Evolutionary conservation across 495 filamentous ascomycete species (phyloP).

Genomic region (Penicillium daleae): DNA sequence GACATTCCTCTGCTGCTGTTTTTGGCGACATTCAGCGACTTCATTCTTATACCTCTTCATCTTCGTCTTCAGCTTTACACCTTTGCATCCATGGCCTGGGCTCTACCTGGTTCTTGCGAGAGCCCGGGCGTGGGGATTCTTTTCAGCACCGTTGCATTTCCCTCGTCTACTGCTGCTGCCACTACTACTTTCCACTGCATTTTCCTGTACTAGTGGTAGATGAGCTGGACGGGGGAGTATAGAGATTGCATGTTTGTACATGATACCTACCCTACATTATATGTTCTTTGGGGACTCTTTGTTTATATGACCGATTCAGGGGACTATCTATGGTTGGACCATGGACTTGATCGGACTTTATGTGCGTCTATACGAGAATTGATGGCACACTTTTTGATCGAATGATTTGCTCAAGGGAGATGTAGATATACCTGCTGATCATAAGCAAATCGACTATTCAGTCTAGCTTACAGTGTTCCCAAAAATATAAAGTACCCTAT

Average conservation of each 20-base stretch:
- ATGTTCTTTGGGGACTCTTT: neutral
- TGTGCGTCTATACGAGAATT: constrained; percentile 27
- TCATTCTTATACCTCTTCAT: constrained; percentile 12
- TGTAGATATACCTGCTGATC: neutral
- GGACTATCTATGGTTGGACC: neutral
- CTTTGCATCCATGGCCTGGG: constrained; percentile 22
- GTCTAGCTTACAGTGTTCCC: neutral
- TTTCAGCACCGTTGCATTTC: constrained; percentile 26
- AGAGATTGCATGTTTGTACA: constrained; percentile 36
- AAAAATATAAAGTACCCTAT: neutral
- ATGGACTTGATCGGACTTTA: constrained; percentile 1
- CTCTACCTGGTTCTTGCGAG: neutral
- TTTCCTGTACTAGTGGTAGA: neutral
- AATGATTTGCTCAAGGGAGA: neutral
- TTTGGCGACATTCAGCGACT: constrained; percentile 21
- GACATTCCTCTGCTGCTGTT: constrained; percentile 12
- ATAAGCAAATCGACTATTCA: neutral
- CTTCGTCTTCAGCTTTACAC: constrained; percentile 5
- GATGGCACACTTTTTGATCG: neutral
- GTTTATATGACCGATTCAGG: constrained; percentile 1
- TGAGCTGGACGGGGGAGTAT: constrained; percentile 22
- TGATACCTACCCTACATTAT: constrained; percentile 26
- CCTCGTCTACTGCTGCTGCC: constrained; percentile 1
- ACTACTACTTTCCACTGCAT: neutral
- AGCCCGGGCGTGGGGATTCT: constrained; percentile 14